Evolutionary conservation across 1,284 basidiomycete genomes (phyloP).

Genomic region (Boletellus sp.): DNA sequence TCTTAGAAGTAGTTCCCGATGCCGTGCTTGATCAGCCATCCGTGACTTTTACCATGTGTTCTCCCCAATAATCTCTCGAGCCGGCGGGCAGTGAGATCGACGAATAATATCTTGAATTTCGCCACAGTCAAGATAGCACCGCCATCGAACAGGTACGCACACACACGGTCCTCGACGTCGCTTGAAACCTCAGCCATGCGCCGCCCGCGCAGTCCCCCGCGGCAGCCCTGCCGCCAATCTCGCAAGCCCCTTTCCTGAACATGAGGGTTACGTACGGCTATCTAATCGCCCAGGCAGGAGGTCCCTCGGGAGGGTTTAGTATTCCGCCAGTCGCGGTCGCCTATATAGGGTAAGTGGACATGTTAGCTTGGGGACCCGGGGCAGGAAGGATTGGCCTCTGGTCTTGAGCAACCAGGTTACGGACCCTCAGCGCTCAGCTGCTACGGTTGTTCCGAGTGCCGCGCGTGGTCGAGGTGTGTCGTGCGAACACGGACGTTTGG

Average conservation of each 20-base stretch:
- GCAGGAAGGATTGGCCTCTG: too few species aligned
- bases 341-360: too few species aligned
- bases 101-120: too few species aligned
- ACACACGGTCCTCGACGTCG: too few species aligned
- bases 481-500: constrained; percentile 3
- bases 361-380: too few species aligned
- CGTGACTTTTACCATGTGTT: too few species aligned
- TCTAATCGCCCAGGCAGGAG: constrained; percentile 48
- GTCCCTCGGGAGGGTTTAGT: constrained; percentile 37
- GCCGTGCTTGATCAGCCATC: too few species aligned
- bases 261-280: constrained; percentile 46
- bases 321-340: constrained; percentile 42
- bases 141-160: too few species aligned
- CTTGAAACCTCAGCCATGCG: constrained; percentile 38
- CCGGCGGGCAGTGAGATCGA: too few species aligned
- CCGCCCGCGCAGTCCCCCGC: constrained; percentile 39
- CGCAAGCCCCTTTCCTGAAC: constrained; percentile 53
- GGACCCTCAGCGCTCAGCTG: not conserved
- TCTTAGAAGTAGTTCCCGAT: too few species aligned
- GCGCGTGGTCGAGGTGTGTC: constrained; percentile 16
- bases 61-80: too few species aligned
- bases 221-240: constrained; percentile 50
- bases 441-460: constrained; percentile 3
- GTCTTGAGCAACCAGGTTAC: not conserved
- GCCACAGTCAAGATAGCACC: too few species aligned